phyloP scores from a whole-genome alignment of 257 asterid genomes.

The Petunia axillaris region DNA sequence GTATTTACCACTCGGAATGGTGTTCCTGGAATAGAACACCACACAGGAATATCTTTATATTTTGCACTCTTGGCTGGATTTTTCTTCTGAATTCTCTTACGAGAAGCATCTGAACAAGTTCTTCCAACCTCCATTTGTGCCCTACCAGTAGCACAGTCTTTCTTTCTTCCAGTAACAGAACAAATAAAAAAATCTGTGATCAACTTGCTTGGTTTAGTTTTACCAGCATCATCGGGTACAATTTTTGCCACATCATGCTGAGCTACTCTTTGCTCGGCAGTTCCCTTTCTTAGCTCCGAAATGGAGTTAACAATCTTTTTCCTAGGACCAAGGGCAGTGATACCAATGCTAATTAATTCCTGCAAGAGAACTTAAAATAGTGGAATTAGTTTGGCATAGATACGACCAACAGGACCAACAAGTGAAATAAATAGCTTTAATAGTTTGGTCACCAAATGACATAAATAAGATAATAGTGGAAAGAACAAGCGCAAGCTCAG shows the following conservation, averaged over 20 bases:
- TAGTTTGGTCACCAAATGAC: not conserved
- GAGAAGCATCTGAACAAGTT: constrained; percentile 40
- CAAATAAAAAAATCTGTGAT: constrained; percentile 80
- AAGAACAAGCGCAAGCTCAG: not conserved
- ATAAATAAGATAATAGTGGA: constrained; percentile 3
- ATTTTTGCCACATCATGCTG: constrained; percentile 41
- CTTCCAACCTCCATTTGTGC: constrained; percentile 39
- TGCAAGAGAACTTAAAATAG: constrained; percentile 37
- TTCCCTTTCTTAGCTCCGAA: constrained; percentile 50
- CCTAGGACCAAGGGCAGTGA: constrained; percentile 90
- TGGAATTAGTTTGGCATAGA: constrained; percentile 18
- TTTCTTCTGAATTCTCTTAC: constrained; percentile 43
- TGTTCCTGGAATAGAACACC: constrained; percentile 94
- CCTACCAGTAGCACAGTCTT: constrained; percentile 31
- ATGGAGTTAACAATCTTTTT: constrained; percentile 75
- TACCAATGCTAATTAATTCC: constrained; percentile 83
- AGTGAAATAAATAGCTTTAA: constrained; percentile 2
- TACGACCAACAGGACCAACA: not conserved
- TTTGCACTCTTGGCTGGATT: constrained; percentile 50
- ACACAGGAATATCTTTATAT: constrained; percentile 64
- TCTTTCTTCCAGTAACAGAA: constrained; percentile 49
- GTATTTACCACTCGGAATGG: constrained; percentile 78
- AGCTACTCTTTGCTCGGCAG: constrained; percentile 41
- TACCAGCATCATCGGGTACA: constrained; percentile 44
- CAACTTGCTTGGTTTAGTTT: constrained; percentile 58